phyloP scores from a whole-genome alignment of 2,329 filamentous ascomycete species.

The Fusarium graminum region DNA sequence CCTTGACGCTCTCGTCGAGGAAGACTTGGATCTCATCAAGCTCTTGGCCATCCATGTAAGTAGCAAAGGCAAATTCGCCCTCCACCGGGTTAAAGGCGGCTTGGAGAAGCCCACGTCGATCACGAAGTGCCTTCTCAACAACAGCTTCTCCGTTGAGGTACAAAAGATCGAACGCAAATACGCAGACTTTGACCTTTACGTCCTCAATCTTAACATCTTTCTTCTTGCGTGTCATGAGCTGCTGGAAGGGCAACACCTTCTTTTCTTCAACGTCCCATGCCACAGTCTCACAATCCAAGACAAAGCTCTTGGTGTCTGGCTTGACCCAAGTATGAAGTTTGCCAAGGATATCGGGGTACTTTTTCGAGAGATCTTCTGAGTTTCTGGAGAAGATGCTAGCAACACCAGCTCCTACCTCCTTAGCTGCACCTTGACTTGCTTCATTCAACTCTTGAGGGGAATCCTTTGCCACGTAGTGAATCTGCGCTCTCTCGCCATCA shows the following conservation, averaged over 20 bases:
- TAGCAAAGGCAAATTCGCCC: conserved; percentile 92
- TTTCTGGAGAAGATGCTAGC: conserved; percentile 97
- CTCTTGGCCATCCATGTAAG: conserved; percentile 86
- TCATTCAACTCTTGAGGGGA: conserved; percentile 76
- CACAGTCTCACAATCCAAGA: conserved; percentile 98
- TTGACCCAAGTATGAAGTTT: conserved; percentile 94
- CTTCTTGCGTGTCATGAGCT: conserved; percentile 96
- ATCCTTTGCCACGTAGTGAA: conserved; percentile 93
- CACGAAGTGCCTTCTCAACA: conserved; percentile 87
- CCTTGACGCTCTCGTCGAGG: conserved; percentile 94
- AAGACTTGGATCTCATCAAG: conserved; percentile 94
- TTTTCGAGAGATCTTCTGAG: conserved; percentile 95
- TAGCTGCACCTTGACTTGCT: conserved; percentile 69
- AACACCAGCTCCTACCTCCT: conserved; percentile 78
- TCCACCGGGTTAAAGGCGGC: conserved; percentile 81
- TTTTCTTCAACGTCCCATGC: conserved; percentile 96
- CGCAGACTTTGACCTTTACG: conserved; percentile 95
- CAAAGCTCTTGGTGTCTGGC: conserved; percentile 89
- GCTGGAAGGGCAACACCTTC: conserved; percentile 96
- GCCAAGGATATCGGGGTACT: conserved; percentile 94
- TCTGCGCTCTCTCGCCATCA: conserved; percentile 97
- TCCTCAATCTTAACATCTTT: conserved; percentile 97
- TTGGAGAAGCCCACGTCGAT: conserved; percentile 82
- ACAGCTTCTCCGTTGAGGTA: conserved; percentile 93
- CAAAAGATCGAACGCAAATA: conserved; percentile 95